Base-by-base conservation (phyloP, 371 early-diverging fungal species). In the Haplosporangium sp. region DNA sequence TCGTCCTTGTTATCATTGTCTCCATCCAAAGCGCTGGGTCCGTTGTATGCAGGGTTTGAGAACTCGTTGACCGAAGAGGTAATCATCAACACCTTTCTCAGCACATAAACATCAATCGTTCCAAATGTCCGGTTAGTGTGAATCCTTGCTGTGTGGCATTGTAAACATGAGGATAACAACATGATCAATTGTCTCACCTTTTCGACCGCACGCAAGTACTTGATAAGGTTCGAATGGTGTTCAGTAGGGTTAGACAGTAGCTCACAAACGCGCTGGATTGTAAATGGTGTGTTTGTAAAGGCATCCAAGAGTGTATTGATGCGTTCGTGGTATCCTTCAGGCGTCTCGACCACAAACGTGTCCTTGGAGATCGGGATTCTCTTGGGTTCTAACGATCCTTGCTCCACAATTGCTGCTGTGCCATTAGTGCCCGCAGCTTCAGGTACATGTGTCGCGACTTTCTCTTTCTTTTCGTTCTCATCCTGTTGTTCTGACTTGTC, bases 181-280 rank as follows among this genome's bases (percentile, higher is more conserved):
- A 51, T 36, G 1, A 59, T 10, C 11, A 48, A 23, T 16, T 12
- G 9, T 23, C 46, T 11, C 83, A 85, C 88, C 83, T 89, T 89
- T 68, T 89, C 85, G 29, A 89, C 82, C 6, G 89, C 89, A 60
- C 87, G 82, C 43, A 89, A 62, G 45, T 89, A 89, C 67, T 89
- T 89, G 46, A 85, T 71, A 53, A 85, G 84, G 68, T 82, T 82
- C 46, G 77, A 80, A 62, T 89, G 87, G 46, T 87, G 86, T 18
- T 81, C 80, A 47, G 77, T 70, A 1, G 89, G 89, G 23, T 83
- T 73, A 13, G 74, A 69, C 16, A 89, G 53, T 16, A 89, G 55
- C 54, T 89, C 89, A 48, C 87, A 87, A 52, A 87, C 57, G 37
- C 89, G 83, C 65, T 89, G 89, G 46, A 89, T 85, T 4, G 89